Base-by-base conservation (phyloP, 2,329 filamentous ascomycete species). In the Botryotinia calthae region DNA sequence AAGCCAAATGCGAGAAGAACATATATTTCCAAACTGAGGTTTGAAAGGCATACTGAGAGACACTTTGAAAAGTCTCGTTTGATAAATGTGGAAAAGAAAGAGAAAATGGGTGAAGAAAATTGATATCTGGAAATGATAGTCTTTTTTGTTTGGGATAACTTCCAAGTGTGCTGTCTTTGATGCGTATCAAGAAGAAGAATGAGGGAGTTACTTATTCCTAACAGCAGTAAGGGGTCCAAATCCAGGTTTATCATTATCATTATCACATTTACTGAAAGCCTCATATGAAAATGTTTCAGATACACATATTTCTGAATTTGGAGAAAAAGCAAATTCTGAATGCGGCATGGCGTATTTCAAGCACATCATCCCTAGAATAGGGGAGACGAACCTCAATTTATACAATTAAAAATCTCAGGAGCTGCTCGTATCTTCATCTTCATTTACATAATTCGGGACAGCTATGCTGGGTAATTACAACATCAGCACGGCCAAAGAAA, bases 241-340 rank as follows among this genome's bases (percentile, higher is more conserved):
- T 31, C 25, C 12, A 31, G 56, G 40, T 42, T 56, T 54, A 18
- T 56, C 18, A 18, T 56, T 56, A 28, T 67, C 48, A 42, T 31
- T 42, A 44, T 68, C 65, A 68, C 16, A 56, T 68, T 58, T n/a
- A n/a, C 28, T 37, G 34, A 62, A 37, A 22, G 34, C 34, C 37
- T 68, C 65, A 37, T 48, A 44, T 68, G n/a, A 42, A 67, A 56
- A 22, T 67, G 65, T 68, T 48, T 68, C 65, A 68, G 65, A 31
- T 68, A 37, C 63, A 48, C 65, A 68, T 68, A 68, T 68, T 48
- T 56, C 37, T 22, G 34, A 44, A 44, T 22, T 56, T 56, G 48
- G 48, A 54, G 25, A 54, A 54, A n/a, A 54, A 54, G 48, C 10
- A 58, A 40, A 31, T 54, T 25, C 48, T 51, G 48, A 25, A 68